Evolutionary conservation across 2,329 filamentous ascomycete genomes (phyloP).

Genomic region (Sphaceloma murrayae): DNA sequence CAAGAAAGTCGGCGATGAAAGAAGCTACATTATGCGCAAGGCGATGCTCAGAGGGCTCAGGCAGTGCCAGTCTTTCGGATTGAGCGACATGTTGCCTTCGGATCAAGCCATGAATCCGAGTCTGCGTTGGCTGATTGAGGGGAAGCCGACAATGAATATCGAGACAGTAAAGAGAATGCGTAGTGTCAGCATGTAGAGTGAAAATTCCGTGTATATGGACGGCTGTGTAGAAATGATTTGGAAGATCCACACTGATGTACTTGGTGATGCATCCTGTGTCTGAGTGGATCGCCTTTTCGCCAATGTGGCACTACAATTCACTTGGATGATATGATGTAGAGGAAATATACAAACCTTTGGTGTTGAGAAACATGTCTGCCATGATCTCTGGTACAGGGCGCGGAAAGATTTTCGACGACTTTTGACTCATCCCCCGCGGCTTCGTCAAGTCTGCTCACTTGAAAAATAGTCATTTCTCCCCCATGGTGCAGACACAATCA

Average conservation of each 20-base stretch:
- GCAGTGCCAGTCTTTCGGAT: conserved; percentile 3
- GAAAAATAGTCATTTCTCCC: neutral
- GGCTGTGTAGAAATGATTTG: neutral
- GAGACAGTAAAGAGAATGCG: neutral
- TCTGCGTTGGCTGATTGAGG: neutral
- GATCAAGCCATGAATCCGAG: neutral
- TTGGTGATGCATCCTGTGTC: too few species aligned
- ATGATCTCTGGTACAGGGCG: too few species aligned
- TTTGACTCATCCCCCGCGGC: neutral
- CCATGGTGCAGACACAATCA: too few species aligned
- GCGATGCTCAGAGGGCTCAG: neutral
- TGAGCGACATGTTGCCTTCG: conserved; percentile 10
- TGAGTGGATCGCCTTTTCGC: too few species aligned
- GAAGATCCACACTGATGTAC: neutral
- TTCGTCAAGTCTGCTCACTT: neutral
- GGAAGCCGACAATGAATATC: neutral
- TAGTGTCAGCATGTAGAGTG: neutral
- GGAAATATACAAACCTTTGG: too few species aligned
- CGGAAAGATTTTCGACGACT: too few species aligned
- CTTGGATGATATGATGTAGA: too few species aligned
- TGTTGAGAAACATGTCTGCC: too few species aligned
- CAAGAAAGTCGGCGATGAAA: conserved; percentile 21
- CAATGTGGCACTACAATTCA: too few species aligned
- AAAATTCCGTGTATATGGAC: neutral
- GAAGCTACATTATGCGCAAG: conserved; percentile 8